phyloP scores from a whole-genome alignment of 768 basidiomycete genomes.

The Podaxis sp. region DNA sequence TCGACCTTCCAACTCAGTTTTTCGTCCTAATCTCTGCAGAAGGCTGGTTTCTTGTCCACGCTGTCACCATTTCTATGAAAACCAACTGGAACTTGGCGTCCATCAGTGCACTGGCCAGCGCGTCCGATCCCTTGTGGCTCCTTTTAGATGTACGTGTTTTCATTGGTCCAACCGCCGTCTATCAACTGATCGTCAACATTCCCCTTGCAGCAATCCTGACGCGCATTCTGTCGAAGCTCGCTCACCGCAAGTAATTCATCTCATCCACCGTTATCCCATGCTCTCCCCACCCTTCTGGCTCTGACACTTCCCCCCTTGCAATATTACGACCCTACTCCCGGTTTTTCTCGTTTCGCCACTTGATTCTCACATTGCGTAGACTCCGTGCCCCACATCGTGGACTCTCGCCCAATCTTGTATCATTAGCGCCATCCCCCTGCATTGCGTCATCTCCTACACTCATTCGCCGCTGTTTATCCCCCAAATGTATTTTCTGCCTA shows the following conservation, averaged over 20 bases:
- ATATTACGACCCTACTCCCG: background rate
- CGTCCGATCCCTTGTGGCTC: slow-evolving; percentile 7
- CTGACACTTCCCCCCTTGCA: background rate
- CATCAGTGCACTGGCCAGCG: slow-evolving; percentile 23
- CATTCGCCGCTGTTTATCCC: background rate
- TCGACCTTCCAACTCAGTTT: slow-evolving; percentile 3
- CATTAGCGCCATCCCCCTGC: background rate
- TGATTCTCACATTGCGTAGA: background rate
- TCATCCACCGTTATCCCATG: background rate
- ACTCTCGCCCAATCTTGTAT: background rate
- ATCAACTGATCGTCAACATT: background rate
- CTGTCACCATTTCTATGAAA: slow-evolving; percentile 24
- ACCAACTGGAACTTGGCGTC: slow-evolving; percentile 19
- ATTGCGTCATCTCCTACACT: background rate
- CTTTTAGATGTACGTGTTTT: slow-evolving; percentile 17
- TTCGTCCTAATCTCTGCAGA: slow-evolving; percentile 2
- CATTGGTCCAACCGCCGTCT: background rate
- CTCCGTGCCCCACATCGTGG: background rate
- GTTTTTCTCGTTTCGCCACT: background rate
- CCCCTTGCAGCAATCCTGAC: slow-evolving; percentile 3
- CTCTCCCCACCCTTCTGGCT: background rate
- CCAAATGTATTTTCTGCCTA: background rate
- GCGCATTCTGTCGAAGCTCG: slow-evolving; percentile 7
- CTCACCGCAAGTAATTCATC: slow-evolving; percentile 12
- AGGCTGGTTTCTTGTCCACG: slow-evolving; percentile 24